Base-by-base conservation (phyloP, 768 basidiomycete genomes). In the Dacryopinax spathularia region DNA sequence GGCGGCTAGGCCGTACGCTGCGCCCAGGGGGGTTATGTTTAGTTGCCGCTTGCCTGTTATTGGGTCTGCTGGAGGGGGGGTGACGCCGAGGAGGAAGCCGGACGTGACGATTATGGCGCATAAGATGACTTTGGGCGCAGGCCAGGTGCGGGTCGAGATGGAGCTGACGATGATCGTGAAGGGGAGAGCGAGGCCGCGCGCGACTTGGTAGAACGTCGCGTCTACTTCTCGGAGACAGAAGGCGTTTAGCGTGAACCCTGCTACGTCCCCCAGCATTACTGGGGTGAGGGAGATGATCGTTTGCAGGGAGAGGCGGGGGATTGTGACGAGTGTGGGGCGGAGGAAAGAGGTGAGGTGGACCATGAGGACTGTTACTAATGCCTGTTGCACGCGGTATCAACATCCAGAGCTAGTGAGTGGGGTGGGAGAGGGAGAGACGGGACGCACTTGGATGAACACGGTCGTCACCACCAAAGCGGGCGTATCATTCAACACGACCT, bases 81-180 rank as follows among this genome's bases (percentile, higher is more conserved):
- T 48, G 13, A 56, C 48, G 25, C 48, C 48, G 25, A 56, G 48
- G 3, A 56, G 29, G 29, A 56, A 56, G 25, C 48, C 48, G 48
- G 22, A 9, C 6, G 48, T 56, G 48, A 56, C 48, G 9, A 20
- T 20, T 3, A 25, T 5, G 9, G 48, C 48, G 48, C 48, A 56
- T 9, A 74, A 39, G 18, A 90, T 71, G 13, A 88, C 83, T 27
- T 79, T 76, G 7, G 65, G 20, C 4, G 85, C 77, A 0, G 89
- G 87, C 0, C 74, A 70, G 5, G 81, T 76, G 25, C 77, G 78
- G 1, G 84, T 83, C 65, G 83, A 74, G 20, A 82, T 41, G 37
- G 84, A 84, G 1, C 88, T 86, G 43, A 91, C 82, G 29, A 82
- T 65, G 63, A 92, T 89, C 1, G 91, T 94, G 59, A 89, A 78